Conservation (phyloP, 768 basidiomycete genomes). For the Rossbeevera mucosa region DNA sequence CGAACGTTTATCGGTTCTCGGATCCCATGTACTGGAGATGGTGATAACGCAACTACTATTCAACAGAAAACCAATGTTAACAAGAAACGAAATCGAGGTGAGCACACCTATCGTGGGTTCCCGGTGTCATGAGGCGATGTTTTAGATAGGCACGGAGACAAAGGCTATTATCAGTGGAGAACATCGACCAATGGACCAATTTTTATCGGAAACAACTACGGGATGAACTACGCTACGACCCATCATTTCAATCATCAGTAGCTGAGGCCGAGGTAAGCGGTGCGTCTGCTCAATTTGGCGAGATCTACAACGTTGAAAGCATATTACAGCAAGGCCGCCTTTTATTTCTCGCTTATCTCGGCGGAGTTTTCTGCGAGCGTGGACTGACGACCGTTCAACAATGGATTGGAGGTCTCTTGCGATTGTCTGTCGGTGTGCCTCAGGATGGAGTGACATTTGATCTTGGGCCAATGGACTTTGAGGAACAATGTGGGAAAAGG, state of each 20-base stretch:
- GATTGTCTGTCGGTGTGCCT: conserved; percentile 19
- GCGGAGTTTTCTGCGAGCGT: conserved; percentile 53
- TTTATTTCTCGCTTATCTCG: conserved; percentile 65
- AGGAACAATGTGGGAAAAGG: conserved; percentile 28
- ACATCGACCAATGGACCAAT: conserved; percentile 35
- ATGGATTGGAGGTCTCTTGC: conserved; percentile 50
- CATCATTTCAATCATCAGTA: conserved; percentile 24
- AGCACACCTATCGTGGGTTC: conserved; percentile 24
- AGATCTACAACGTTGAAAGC: conserved; percentile 15
- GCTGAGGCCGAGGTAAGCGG: conserved; percentile 37
- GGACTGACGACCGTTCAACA: conserved; percentile 48
- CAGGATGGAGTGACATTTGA: conserved; percentile 11
- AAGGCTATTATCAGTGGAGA: conserved; percentile 29
- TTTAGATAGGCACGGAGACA: conserved; percentile 24
- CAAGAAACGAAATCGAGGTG: conserved; percentile 48
- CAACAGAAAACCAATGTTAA: conserved; percentile 46
- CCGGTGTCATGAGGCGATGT: conserved; percentile 21
- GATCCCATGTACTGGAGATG: conserved; percentile 43
- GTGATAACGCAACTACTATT: conserved; percentile 47
- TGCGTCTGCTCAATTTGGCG: conserved; percentile 11
- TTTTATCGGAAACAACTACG: conserved; percentile 36
- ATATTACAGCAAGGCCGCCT: conserved; percentile 47
- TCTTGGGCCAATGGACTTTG: conserved; percentile 24
- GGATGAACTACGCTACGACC: conserved; percentile 31
- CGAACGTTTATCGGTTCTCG: conserved; percentile 52